These are phyloP conservation scores for Telfairia occidentalis DNA, from an alignment of 331 rosid genomes.

Conservation along the genomic window DNA sequence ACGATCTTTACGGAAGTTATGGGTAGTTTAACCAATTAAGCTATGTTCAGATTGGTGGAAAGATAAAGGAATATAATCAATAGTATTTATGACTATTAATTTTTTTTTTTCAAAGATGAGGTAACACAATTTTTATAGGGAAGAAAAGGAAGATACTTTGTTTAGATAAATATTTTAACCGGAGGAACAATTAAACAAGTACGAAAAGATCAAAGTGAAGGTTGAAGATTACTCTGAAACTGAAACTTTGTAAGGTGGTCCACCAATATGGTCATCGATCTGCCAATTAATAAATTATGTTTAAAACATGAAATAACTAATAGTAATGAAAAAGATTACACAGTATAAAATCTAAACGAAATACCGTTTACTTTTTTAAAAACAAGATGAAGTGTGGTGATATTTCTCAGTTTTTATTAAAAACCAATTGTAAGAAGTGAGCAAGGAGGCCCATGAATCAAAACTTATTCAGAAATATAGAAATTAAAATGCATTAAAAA, in stretches of 20 bases:
- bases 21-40: too few relatives aligned
- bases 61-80: background rate
- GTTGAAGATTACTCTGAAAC: constrained; percentile 24
- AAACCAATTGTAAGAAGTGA: background rate
- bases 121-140: background rate
- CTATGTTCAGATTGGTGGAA: too few relatives aligned
- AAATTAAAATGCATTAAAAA: background rate
- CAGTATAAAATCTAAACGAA: background rate
- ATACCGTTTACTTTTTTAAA: background rate
- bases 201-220: background rate
- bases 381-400: background rate
- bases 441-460: background rate
- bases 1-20: too few relatives aligned
- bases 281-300: constrained; percentile 14
- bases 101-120: background rate
- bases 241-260: constrained; percentile 38
- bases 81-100: background rate
- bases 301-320: background rate
- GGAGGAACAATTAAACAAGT: background rate
- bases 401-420: background rate
- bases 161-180: background rate
- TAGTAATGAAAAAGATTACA: background rate
- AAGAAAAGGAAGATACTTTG: background rate
- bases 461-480: background rate
- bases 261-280: constrained; percentile 24